Conservation (phyloP, 495 filamentous ascomycete species). For the Penicillium egyptiacum region DNA sequence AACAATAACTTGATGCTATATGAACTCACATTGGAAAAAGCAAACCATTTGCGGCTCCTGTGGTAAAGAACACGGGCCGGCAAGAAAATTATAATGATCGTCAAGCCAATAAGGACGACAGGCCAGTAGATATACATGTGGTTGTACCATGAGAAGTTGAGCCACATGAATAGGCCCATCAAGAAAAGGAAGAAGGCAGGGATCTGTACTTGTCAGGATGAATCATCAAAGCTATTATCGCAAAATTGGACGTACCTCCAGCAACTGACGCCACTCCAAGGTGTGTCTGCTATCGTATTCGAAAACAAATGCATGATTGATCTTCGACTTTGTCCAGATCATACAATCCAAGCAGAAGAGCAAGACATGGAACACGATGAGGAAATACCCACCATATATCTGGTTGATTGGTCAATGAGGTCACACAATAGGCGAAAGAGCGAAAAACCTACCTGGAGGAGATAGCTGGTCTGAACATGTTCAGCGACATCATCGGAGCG, state of each 20-base stretch:
- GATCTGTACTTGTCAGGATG: slow-evolving; percentile 47
- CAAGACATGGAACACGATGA: slow-evolving; percentile 69
- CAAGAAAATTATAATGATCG: slow-evolving; percentile 66
- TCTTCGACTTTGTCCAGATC: slow-evolving; percentile 76
- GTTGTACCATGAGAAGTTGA: slow-evolving; percentile 76
- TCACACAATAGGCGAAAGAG: slow-evolving; percentile 1
- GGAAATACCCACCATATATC: slow-evolving; percentile 84
- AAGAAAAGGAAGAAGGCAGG: slow-evolving; percentile 75
- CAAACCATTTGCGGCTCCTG: slow-evolving; percentile 75
- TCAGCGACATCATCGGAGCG: slow-evolving; percentile 46
- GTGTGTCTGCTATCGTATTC: slow-evolving; percentile 86
- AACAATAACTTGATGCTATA: neutral
- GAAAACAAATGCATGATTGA: slow-evolving; percentile 96
- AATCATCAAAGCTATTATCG: neutral
- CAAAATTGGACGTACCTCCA: slow-evolving; percentile 53
- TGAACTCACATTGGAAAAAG: slow-evolving; percentile 75
- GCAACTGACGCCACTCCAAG: slow-evolving; percentile 84
- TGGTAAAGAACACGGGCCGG: slow-evolving; percentile 74
- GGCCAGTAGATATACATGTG: slow-evolving; percentile 84
- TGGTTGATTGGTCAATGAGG: slow-evolving; percentile 44
- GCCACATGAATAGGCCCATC: slow-evolving; percentile 76
- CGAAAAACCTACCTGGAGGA: slow-evolving; percentile 60
- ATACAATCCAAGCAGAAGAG: slow-evolving; percentile 78
- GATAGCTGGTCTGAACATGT: slow-evolving; percentile 62
- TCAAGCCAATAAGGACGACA: slow-evolving; percentile 71